Conservation (phyloP, 345 rosid species). For the Carallia pectinifolia region DNA sequence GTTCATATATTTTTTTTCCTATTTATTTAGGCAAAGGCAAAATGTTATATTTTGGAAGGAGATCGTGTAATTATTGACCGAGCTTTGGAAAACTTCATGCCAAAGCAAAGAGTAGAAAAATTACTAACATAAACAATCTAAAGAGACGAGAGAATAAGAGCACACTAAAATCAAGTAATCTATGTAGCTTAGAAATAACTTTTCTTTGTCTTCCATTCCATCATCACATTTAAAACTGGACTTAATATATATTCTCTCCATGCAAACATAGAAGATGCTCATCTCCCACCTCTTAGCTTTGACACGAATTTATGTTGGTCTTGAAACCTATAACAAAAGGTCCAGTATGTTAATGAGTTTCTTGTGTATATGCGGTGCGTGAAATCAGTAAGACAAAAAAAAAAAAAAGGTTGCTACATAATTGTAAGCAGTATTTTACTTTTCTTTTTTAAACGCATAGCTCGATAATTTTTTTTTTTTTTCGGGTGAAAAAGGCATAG, state of each 20-base stretch:
- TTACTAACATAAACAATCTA: neutral
- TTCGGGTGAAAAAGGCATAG: too few species aligned
- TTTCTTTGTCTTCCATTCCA: conserved; percentile 8
- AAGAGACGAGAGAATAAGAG: conserved; percentile 14
- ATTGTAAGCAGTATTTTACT: conserved; percentile 19
- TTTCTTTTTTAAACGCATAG: too few species aligned
- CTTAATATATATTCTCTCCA: conserved; percentile 3
- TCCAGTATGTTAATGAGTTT: conserved; percentile 15
- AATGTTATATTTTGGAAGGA: too few species aligned
- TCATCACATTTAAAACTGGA: too few species aligned
- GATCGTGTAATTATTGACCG: too few species aligned
- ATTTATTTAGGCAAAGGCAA: too few species aligned
- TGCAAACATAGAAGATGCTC: conserved; percentile 32
- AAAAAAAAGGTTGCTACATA: neutral
- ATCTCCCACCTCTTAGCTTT: conserved; percentile 15
- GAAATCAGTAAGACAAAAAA: conserved; percentile 10
- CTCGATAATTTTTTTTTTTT: too few species aligned
- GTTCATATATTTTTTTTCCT: too few species aligned
- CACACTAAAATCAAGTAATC: conserved; percentile 3
- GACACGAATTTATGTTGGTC: conserved; percentile 51
- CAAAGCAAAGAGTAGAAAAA: neutral
- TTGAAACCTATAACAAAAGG: conserved; percentile 61
- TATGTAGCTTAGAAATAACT: neutral
- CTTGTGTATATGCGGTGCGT: neutral
- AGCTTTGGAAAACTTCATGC: too few species aligned